Conservation (phyloP, 2,329 filamentous ascomycete species). For the Ceratocystis cacaofunesta region DNA sequence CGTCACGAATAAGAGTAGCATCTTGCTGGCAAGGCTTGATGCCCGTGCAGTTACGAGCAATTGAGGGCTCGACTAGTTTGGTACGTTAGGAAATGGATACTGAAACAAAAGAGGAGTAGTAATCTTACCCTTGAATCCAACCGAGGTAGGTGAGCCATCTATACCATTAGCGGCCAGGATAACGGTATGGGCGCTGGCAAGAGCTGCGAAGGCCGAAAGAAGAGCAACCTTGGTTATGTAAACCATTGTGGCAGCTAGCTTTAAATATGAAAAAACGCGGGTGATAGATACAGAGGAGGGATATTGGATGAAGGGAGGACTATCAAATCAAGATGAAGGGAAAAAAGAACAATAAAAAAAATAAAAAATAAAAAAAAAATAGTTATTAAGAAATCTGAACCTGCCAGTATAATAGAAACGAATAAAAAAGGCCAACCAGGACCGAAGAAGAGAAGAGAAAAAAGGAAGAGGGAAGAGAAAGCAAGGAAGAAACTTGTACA, state of each 20-base stretch:
- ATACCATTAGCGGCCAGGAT: slow-evolving; percentile 34
- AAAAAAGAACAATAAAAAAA: slow-evolving; percentile 19
- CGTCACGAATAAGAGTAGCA: slow-evolving; percentile 46
- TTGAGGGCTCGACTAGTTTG: slow-evolving; percentile 32
- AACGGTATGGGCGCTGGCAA: slow-evolving; percentile 31
- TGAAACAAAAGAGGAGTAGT: neutral
- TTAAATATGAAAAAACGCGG: slow-evolving; percentile 22
- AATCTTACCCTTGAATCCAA: slow-evolving; percentile 33
- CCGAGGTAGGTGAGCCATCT: slow-evolving; percentile 28
- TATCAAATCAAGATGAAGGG: neutral
- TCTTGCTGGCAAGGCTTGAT: slow-evolving; percentile 54
- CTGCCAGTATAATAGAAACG: slow-evolving; percentile 14
- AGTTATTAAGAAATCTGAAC: slow-evolving; percentile 16
- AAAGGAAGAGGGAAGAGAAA: neutral
- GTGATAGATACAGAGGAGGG: slow-evolving; percentile 18
- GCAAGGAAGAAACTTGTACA: neutral
- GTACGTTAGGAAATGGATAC: slow-evolving; percentile 6
- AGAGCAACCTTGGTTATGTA: slow-evolving; percentile 25
- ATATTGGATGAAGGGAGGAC: slow-evolving; percentile 8
- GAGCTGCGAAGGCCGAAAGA: slow-evolving; percentile 19
- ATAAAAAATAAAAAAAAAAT: slow-evolving; percentile 19
- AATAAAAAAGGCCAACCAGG: slow-evolving; percentile 17
- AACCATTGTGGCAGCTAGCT: slow-evolving; percentile 25
- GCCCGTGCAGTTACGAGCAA: slow-evolving; percentile 47
- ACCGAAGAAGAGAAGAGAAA: slow-evolving; percentile 16